These are phyloP conservation scores for Hansfordia pulvinata DNA, from an alignment of 2,329 filamentous ascomycete species.

Conservation along the genomic window DNA sequence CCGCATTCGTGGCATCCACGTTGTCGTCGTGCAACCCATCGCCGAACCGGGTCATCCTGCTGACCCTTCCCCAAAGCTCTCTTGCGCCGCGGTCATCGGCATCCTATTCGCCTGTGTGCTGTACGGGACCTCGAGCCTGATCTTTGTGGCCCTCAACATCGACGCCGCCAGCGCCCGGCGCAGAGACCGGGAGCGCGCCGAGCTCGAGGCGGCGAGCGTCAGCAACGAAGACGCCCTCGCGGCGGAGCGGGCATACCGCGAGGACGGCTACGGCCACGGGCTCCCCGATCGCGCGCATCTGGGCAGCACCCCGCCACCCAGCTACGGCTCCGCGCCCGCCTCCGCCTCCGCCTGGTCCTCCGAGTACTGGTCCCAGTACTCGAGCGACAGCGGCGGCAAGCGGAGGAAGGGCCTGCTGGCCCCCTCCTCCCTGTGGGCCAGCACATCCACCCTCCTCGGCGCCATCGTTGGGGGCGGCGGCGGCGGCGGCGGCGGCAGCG, in stretches of 20 bases:
- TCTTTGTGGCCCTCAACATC: slow-evolving; percentile 14
- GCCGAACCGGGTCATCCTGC: neutral
- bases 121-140: slow-evolving; percentile 13
- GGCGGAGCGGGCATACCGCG: neutral
- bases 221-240: neutral
- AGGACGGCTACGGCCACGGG: too few species aligned
- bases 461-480: neutral
- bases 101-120: slow-evolving; percentile 11
- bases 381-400: neutral
- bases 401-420: neutral
- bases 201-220: too few species aligned
- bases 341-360: neutral
- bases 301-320: neutral
- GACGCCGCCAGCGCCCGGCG: slow-evolving; percentile 7
- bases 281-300: too few species aligned
- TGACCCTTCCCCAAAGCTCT: slow-evolving; percentile 9
- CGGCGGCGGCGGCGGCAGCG: neutral
- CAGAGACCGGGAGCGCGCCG: slow-evolving; percentile 1
- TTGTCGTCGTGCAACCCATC: neutral
- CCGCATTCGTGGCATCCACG: too few species aligned
- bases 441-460: neutral
- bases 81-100: slow-evolving; percentile 15
- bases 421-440: neutral
- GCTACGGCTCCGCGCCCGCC: neutral
- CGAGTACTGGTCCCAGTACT: too few species aligned